Evolutionary conservation across 176 grass and related monocot species (phyloP).

Genomic region (Raddia distichophylla): DNA sequence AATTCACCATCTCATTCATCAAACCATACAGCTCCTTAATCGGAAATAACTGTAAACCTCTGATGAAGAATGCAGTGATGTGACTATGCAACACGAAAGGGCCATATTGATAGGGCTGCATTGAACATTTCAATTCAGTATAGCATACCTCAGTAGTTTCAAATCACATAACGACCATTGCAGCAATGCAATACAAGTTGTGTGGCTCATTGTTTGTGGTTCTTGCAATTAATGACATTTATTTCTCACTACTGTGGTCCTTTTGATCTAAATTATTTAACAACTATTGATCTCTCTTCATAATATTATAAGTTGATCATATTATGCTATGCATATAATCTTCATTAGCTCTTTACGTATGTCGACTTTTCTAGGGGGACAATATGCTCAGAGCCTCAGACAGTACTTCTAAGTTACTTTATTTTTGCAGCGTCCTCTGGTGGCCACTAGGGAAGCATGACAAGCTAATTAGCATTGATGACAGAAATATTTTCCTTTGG

Average conservation of each 20-base stretch:
- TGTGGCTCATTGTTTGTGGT: not conserved
- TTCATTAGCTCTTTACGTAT: conserved; percentile 19
- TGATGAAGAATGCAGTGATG: not conserved
- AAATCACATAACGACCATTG: not conserved
- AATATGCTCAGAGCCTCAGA: not conserved
- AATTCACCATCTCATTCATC: no score
- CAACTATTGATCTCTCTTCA: not conserved
- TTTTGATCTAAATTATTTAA: not conserved
- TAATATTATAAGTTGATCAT: conserved; percentile 28
- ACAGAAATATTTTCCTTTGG: conserved; percentile 91
- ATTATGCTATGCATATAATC: conserved; percentile 22
- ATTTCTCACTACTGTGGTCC: not conserved
- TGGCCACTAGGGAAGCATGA: conserved; percentile 89
- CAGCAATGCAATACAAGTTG: not conserved
- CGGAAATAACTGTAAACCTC: not conserved
- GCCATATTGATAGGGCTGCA: not conserved
- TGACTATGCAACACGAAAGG: not conserved
- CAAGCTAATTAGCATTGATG: conserved; percentile 91
- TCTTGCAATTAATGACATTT: not conserved
- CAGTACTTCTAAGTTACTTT: conserved; percentile 34
- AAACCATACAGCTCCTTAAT: not conserved
- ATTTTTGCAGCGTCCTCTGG: conserved; percentile 80
- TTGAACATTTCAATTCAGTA: conserved; percentile 3
- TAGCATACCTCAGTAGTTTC: conserved; percentile 14
- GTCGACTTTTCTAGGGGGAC: not conserved